Evolutionary conservation across 169 alveolate species (phyloP), one percentile per base, ranked within the genome.

Genomic region (Cryptosporidium viatorum): DNA sequence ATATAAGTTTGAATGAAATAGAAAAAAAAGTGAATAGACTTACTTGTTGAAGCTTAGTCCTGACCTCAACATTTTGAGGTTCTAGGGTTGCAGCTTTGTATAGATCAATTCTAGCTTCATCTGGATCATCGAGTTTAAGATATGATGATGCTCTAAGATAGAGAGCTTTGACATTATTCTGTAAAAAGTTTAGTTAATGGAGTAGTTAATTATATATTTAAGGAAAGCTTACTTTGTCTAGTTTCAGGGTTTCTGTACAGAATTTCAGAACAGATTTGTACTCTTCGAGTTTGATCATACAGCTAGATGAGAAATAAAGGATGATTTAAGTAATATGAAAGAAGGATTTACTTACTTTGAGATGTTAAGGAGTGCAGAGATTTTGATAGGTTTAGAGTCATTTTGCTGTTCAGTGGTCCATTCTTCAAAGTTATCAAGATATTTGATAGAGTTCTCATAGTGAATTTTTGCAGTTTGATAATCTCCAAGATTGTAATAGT

Each of bases 91-190:
- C 89, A 5, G 89, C 89, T n/a, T 26, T 80, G 29, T 80, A 65
- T 26, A 80, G 67, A 33, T 80, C 89, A 12, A 23, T 48, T 21
- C 75, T 62, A 35, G 89, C 89, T 33, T 80, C 89, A 10, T 80
- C 89, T 2, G 75, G 73, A 50, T 80, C 75, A n/a, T 65, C 18
- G 8, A 59, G 41, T 21, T 80, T 43, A 6, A 80, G 48, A 23
- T 80, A 26, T 1, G 89, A 58, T 5, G 41, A n/a, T 37, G 89
- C 89, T 62, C 89, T 80, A 14, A 80, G n/a, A 62, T 80, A 80
- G 12, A 80, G 26, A 23, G 89, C 89, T 37, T 80, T 80, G 55
- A 80, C 65, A 41, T 80, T 80, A n/a, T 80, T 26, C 89, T 80
- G 37, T 0, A 23, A 33, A 45, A 39, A 16, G 45, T 45, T n/a